Percentiles rank a stretch among this genome's conserved stretches.
These are phyloP conservation scores for Eucalyptus cloeziana DNA, from an alignment of 345 rosid genomes.

Conservation along the genomic window DNA sequence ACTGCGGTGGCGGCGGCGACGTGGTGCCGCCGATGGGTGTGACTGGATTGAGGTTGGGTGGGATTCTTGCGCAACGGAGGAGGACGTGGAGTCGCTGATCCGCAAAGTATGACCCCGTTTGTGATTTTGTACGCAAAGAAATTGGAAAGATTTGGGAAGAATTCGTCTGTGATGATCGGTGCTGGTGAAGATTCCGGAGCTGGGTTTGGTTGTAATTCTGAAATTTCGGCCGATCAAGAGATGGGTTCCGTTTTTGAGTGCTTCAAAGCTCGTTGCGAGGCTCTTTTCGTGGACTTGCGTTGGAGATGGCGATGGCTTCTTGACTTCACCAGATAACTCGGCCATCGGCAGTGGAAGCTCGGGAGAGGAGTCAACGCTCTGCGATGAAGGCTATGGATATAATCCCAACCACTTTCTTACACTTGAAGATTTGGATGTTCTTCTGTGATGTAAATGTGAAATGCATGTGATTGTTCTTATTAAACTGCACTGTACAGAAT, in stretches of 20 bases:
- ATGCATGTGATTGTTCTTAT: too few relatives aligned
- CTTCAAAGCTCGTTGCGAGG: not conserved
- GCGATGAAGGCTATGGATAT: not conserved
- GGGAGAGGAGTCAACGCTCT: not conserved
- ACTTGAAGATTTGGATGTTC: not conserved
- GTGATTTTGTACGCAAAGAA: not conserved
- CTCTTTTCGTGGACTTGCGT: too few relatives aligned
- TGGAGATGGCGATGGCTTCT: too few relatives aligned
- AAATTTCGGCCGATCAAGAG: slow-evolving; percentile 32
- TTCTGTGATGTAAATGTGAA: not conserved
- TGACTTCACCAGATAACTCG: too few relatives aligned
- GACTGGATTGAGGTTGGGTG: not conserved
- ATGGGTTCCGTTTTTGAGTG: not conserved
- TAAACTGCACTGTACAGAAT: too few relatives aligned
- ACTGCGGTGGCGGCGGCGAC: not conserved
- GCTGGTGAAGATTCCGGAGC: slow-evolving; percentile 22
- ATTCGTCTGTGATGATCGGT: not conserved
- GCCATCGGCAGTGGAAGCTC: too few relatives aligned
- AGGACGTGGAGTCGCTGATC: not conserved
- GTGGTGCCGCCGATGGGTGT: not conserved
- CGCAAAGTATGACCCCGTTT: not conserved
- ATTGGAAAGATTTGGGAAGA: not conserved
- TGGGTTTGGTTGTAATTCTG: slow-evolving; percentile 5
- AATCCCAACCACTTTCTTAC: not conserved
- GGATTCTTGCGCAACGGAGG: not conserved